A percentile compares a stretch with the other conserved stretches of the same genome.
Conservation (phyloP, 176 grass and related monocot genomes). For the Cenchrus fungigraminus region DNA sequence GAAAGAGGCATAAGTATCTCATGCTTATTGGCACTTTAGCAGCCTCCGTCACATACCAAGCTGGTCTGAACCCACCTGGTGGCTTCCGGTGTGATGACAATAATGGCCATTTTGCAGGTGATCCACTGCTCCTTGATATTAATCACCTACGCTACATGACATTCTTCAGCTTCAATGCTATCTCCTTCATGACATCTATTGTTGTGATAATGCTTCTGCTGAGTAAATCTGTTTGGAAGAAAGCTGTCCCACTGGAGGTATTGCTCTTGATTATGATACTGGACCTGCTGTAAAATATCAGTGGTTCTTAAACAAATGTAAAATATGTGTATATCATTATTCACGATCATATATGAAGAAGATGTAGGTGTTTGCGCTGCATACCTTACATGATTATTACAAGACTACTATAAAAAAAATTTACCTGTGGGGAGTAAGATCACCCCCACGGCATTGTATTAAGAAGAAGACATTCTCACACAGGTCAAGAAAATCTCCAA, state of each 20-base stretch:
- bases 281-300: slow-evolving; percentile 28
- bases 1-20: slow-evolving; percentile 51
- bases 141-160: slow-evolving; percentile 25
- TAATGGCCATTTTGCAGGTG: slow-evolving; percentile 29
- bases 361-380: no score
- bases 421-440: no score
- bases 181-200: slow-evolving; percentile 55
- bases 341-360: no score
- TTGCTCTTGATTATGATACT: slow-evolving; percentile 49
- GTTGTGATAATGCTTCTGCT: slow-evolving; percentile 44
- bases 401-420: no score
- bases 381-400: no score
- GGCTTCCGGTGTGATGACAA: slow-evolving; percentile 40
- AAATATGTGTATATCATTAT: no score
- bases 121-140: slow-evolving; percentile 36
- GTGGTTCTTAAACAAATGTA: no score
- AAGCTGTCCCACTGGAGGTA: slow-evolving; percentile 30
- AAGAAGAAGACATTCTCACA: no score
- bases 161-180: slow-evolving; percentile 49
- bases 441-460: no score
- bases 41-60: slow-evolving; percentile 58
- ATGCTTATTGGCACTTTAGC: slow-evolving; percentile 62
- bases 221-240: slow-evolving; percentile 46
- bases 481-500: no score
- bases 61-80: slow-evolving; percentile 61